phyloP scores from a whole-genome alignment of 2,329 filamentous ascomycete species.

The Helotiales sp. region DNA sequence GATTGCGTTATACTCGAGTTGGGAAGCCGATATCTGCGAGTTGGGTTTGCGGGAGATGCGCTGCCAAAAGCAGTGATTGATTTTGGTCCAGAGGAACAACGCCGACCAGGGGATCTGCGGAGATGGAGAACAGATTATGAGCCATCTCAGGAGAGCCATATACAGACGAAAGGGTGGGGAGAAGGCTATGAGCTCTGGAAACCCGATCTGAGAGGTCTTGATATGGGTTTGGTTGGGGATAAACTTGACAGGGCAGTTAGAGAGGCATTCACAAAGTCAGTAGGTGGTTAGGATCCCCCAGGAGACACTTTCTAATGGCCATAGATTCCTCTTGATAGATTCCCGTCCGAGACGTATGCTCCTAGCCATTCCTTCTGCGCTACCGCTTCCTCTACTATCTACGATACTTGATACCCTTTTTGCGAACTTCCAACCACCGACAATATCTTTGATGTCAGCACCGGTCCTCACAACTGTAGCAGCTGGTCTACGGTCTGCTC shows the following conservation, averaged over 20 bases:
- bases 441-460: conserved; percentile 78
- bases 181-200: conserved; percentile 77
- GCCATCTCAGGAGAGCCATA: conserved; percentile 53
- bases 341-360: conserved; percentile 76
- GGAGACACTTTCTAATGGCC: conserved; percentile 17
- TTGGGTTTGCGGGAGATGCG: conserved; percentile 86
- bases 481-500: conserved; percentile 81
- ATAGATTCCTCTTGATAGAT: conserved; percentile 70
- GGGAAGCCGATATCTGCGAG: conserved; percentile 76
- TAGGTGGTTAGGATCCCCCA: conserved; percentile 48
- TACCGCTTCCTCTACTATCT: conserved; percentile 80
- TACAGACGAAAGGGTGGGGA: conserved; percentile 62
- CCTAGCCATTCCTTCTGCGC: conserved; percentile 75
- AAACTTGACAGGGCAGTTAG: conserved; percentile 83
- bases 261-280: conserved; percentile 80
- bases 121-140: conserved; percentile 65
- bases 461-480: conserved; percentile 76
- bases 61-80: conserved; percentile 72
- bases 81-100: conserved; percentile 76
- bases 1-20: conserved; percentile 84
- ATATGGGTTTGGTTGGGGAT: conserved; percentile 82
- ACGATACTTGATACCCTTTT: conserved; percentile 80
- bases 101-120: conserved; percentile 81
- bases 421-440: conserved; percentile 77
- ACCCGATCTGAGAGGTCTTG: conserved; percentile 72